These are phyloP conservation scores for Claviceps maximensis DNA, from an alignment of 2,329 filamentous ascomycete genomes.

Conservation along the genomic window DNA sequence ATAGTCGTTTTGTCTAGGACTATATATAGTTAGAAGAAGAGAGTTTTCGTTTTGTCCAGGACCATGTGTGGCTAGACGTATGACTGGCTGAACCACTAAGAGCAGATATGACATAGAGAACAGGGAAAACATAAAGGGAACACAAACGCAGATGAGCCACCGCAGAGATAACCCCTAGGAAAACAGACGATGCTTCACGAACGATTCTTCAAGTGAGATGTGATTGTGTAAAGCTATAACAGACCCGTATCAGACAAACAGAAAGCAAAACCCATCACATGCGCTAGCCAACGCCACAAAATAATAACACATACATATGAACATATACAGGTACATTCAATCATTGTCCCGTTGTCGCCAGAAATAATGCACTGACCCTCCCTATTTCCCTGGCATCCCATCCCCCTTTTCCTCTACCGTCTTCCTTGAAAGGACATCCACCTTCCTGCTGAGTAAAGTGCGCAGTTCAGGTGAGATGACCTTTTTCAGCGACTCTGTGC, in stretches of 20 bases:
- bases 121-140: too few species aligned
- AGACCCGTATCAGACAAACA: not conserved
- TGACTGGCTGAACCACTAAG: too few species aligned
- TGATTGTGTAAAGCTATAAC: not conserved
- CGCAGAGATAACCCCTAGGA: too few species aligned
- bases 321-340: too few species aligned
- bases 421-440: slow-evolving; percentile 29
- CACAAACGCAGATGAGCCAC: too few species aligned
- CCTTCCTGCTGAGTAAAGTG: slow-evolving; percentile 35
- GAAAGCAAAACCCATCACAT: not conserved
- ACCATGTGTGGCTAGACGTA: too few species aligned
- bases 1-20: too few species aligned
- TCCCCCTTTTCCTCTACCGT: slow-evolving; percentile 23
- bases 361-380: slow-evolving; percentile 8
- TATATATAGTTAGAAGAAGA: too few species aligned
- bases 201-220: too few species aligned
- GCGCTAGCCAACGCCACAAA: not conserved
- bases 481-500: slow-evolving; percentile 21
- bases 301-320: not conserved
- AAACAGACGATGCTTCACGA: too few species aligned
- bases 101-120: too few species aligned
- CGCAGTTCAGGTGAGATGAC: slow-evolving; percentile 45
- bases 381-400: slow-evolving; percentile 20
- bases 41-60: too few species aligned
- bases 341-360: not conserved